Percentiles rank a stretch among this genome's conserved stretches.
Evolutionary conservation across 2,329 filamentous ascomycete genomes (phyloP).

Genomic region (Cladosporium cucumerinum): DNA sequence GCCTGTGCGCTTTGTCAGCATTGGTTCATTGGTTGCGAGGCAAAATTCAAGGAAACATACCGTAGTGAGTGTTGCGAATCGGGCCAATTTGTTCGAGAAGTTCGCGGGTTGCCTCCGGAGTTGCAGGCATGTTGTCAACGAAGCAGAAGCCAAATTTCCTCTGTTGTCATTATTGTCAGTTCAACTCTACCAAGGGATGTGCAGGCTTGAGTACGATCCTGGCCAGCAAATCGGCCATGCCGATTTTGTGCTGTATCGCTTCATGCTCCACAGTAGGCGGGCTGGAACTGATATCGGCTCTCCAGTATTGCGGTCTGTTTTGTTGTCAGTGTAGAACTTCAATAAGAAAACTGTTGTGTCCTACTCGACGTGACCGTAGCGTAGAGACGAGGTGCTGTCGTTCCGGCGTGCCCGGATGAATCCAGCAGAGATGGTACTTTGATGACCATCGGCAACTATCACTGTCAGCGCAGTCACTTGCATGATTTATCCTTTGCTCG

Average conservation of each 20-base stretch:
- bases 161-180: slow-evolving; percentile 40
- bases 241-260: slow-evolving; percentile 17
- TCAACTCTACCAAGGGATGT: not conserved
- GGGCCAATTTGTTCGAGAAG: slow-evolving; percentile 79
- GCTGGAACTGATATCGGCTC: slow-evolving; percentile 22
- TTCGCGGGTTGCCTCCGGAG: slow-evolving; percentile 67
- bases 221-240: slow-evolving; percentile 27
- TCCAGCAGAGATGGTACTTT: slow-evolving; percentile 18
- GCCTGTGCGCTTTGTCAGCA: slow-evolving; percentile 36
- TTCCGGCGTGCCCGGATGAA: not conserved
- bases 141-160: slow-evolving; percentile 72
- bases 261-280: slow-evolving; percentile 30
- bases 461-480: slow-evolving; percentile 3
- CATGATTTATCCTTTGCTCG: not conserved
- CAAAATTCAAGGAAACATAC: slow-evolving; percentile 35
- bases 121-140: slow-evolving; percentile 65
- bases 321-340: slow-evolving; percentile 16
- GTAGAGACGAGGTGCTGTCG: not conserved
- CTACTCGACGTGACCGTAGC: slow-evolving; percentile 19
- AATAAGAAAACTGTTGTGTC: slow-evolving; percentile 18
- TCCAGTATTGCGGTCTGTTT: slow-evolving; percentile 24
- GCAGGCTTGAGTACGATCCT: slow-evolving; percentile 23
- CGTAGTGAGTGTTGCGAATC: slow-evolving; percentile 88
- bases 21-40: not conserved
- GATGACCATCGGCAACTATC: slow-evolving; percentile 26